Conservation (phyloP, 805 yeast species). For the Yamadazyma takamatsuzukensis region DNA sequence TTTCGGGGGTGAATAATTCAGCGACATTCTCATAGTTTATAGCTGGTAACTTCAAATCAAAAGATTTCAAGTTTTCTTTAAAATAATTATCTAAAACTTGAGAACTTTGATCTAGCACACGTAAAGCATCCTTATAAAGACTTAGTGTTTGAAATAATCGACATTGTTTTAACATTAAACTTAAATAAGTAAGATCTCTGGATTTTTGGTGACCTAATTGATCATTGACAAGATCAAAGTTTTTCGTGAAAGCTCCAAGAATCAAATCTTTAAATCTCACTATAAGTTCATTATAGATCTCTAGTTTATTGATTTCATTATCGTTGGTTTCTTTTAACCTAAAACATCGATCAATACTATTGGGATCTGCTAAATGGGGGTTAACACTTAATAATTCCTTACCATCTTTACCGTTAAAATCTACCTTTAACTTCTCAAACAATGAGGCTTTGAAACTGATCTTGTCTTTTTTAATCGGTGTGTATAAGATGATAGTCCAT, state of each 20-base stretch:
- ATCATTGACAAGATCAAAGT: conserved; percentile 39
- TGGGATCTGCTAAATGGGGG: not conserved
- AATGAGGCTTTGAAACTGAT: conserved; percentile 43
- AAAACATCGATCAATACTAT: conserved; percentile 31
- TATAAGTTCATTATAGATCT: conserved; percentile 47
- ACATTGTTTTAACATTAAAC: conserved; percentile 5
- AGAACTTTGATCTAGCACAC: conserved; percentile 3
- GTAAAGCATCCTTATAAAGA: conserved; percentile 10
- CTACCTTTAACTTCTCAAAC: conserved; percentile 52
- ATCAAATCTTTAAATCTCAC: conserved; percentile 9
- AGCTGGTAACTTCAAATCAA: conserved; percentile 6
- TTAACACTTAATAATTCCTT: conserved; percentile 5
- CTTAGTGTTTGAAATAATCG: conserved; percentile 3
- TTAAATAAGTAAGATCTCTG: conserved; percentile 7
- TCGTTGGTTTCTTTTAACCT: conserved; percentile 31
- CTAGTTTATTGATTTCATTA: conserved; percentile 37
- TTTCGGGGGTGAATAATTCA: not conserved
- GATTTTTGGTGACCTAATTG: conserved; percentile 1
- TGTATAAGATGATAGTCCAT: conserved; percentile 58
- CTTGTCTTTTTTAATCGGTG: conserved; percentile 37
- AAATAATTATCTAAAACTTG: conserved; percentile 2
- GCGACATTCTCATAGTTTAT: conserved; percentile 4
- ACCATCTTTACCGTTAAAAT: conserved; percentile 36
- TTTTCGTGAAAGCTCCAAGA: conserved; percentile 23
- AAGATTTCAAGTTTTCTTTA: not conserved